phyloP scores from a whole-genome alignment of 2,329 filamentous ascomycete genomes.

The Botrytis aclada region DNA sequence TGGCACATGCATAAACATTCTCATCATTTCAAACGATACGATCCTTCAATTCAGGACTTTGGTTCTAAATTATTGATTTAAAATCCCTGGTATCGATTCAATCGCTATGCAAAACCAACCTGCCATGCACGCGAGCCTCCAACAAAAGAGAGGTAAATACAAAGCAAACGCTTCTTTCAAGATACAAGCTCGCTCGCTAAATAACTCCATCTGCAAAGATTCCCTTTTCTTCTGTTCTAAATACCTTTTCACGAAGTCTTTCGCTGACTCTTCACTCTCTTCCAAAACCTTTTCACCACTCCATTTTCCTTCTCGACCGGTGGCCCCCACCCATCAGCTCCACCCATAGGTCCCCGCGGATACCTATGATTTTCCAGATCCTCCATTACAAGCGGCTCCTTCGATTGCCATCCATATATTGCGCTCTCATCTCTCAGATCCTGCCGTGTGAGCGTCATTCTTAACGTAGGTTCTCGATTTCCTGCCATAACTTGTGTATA shows the following conservation, averaged over 20 bases:
- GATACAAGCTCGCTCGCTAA: conserved; percentile 16
- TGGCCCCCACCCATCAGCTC: conserved; percentile 41
- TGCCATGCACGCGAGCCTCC: neutral
- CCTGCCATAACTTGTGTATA: conserved; percentile 52
- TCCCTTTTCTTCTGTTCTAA: neutral
- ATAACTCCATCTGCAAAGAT: conserved; percentile 12
- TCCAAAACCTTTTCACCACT: conserved; percentile 63
- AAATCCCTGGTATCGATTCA: neutral
- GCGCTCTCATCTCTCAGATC: conserved; percentile 76
- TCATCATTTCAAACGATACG: neutral
- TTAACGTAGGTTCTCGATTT: conserved; percentile 87
- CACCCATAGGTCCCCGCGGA: conserved; percentile 38
- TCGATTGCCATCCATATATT: conserved; percentile 66
- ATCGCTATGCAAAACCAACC: neutral
- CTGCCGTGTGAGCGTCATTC: conserved; percentile 90
- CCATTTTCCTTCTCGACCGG: conserved; percentile 48
- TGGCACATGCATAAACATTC: neutral
- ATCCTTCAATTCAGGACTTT: neutral
- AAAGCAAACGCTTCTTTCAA: neutral
- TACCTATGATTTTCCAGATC: conserved; percentile 53
- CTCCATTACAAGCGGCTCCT: conserved; percentile 54
- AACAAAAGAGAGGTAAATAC: neutral
- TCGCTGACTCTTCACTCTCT: conserved; percentile 47
- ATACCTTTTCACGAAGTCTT: conserved; percentile 23
- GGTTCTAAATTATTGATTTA: neutral